These are phyloP conservation scores for Phialemoniopsis sp. DNA, from an alignment of 2,329 filamentous ascomycete species.

Conservation along the genomic window DNA sequence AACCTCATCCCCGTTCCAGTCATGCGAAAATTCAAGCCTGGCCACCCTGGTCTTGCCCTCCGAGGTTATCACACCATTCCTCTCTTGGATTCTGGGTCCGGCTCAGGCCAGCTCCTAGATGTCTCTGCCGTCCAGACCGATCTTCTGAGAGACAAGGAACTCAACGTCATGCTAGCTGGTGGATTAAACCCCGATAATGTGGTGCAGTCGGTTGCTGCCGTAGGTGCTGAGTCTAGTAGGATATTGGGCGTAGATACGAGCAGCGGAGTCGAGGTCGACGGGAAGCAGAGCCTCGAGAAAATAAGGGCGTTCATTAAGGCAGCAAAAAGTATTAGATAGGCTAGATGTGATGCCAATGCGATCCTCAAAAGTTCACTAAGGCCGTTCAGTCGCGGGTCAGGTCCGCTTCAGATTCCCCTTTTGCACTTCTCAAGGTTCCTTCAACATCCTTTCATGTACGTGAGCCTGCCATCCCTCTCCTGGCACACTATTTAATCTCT, in stretches of 20 bases:
- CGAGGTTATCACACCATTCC: slow-evolving; percentile 81
- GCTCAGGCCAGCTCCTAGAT: slow-evolving; percentile 77
- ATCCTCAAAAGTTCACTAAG: too few relatives aligned
- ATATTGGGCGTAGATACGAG: slow-evolving; percentile 88
- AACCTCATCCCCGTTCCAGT: slow-evolving; percentile 87
- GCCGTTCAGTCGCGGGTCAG: too few relatives aligned
- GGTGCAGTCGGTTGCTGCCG: slow-evolving; percentile 53
- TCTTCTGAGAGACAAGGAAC: slow-evolving; percentile 62
- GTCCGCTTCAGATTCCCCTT: too few relatives aligned
- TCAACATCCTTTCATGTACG: too few relatives aligned
- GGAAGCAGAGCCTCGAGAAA: slow-evolving; percentile 74
- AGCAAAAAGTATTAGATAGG: slow-evolving; percentile 58
- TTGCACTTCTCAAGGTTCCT: too few relatives aligned
- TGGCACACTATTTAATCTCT: too few relatives aligned
- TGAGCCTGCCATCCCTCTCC: too few relatives aligned
- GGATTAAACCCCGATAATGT: slow-evolving; percentile 82
- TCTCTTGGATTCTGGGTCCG: slow-evolving; percentile 81
- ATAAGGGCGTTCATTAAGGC: slow-evolving; percentile 77
- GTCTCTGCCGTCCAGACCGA: slow-evolving; percentile 62
- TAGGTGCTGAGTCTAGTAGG: slow-evolving; percentile 47
- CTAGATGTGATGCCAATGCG: too few relatives aligned
- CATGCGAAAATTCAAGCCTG: slow-evolving; percentile 78
- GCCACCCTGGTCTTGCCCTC: slow-evolving; percentile 64
- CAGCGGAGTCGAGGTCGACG: slow-evolving; percentile 85
- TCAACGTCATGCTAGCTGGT: slow-evolving; percentile 79